Evolutionary conservation across 1,284 basidiomycete species (phyloP).

Genomic region (Trametes polyzona): DNA sequence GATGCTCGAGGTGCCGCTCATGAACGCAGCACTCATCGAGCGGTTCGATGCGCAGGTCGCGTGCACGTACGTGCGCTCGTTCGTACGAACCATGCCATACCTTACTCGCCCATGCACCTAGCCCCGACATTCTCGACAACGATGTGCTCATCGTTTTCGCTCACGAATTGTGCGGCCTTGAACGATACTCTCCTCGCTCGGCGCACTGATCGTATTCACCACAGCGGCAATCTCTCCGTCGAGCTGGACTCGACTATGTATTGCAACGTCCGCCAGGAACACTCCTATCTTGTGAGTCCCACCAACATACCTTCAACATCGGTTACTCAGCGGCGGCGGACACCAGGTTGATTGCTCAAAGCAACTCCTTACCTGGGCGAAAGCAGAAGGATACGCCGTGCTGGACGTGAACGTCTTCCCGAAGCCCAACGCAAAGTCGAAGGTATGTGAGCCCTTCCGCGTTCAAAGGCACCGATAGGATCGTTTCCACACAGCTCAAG

Average conservation of each 20-base stretch:
- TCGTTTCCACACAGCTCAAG: slow-evolving; percentile 31
- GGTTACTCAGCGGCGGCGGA: neutral
- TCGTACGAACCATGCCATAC: neutral
- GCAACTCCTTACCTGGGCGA: slow-evolving; percentile 79
- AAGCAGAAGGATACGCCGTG: slow-evolving; percentile 65
- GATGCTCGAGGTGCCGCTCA: slow-evolving; percentile 82
- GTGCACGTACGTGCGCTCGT: slow-evolving; percentile 68
- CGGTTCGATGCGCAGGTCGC: slow-evolving; percentile 81
- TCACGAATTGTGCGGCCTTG: slow-evolving; percentile 84
- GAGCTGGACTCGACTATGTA: slow-evolving; percentile 75
- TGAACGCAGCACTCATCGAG: slow-evolving; percentile 65
- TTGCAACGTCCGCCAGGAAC: slow-evolving; percentile 77
- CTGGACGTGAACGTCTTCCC: slow-evolving; percentile 89
- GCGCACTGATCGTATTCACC: neutral
- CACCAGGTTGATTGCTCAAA: slow-evolving; percentile 85
- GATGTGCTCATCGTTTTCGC: slow-evolving; percentile 80
- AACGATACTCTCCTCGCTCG: neutral
- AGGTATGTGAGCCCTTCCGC: slow-evolving; percentile 33
- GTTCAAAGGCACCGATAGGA: neutral
- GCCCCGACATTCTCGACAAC: slow-evolving; percentile 68
- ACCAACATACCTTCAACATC: neutral
- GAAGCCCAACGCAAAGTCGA: slow-evolving; percentile 53
- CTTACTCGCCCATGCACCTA: slow-evolving; percentile 33
- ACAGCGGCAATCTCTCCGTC: slow-evolving; percentile 83
- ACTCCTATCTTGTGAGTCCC: slow-evolving; percentile 74